These are phyloP conservation scores for Lentinus brumalis DNA, from an alignment of 768 basidiomycete species.

Conservation along the genomic window DNA sequence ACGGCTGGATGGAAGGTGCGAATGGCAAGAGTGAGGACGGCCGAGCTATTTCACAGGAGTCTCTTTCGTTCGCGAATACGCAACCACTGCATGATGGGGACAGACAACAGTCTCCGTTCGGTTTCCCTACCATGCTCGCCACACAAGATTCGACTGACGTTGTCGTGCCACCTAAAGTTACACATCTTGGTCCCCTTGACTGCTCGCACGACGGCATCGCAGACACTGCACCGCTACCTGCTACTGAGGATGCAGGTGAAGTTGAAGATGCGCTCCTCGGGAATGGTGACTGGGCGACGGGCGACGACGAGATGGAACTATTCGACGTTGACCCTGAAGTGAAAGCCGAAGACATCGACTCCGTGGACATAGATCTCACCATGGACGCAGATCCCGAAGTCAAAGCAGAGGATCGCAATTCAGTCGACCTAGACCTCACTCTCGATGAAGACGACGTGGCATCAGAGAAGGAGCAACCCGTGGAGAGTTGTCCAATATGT, in stretches of 20 bases:
- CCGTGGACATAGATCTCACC: slow-evolving; percentile 28
- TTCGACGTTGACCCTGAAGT: slow-evolving; percentile 32
- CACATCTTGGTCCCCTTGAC: not conserved
- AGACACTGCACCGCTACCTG: not conserved
- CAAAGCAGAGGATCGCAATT: too few species aligned
- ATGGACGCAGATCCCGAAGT: slow-evolving; percentile 10
- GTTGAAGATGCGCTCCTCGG: slow-evolving; percentile 8
- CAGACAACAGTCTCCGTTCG: slow-evolving; percentile 12
- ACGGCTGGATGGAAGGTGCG: not conserved
- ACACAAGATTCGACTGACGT: not conserved
- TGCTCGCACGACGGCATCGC: not conserved
- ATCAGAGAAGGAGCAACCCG: slow-evolving; percentile 5
- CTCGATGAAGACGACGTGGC: not conserved
- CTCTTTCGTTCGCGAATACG: not conserved
- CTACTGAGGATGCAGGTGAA: not conserved
- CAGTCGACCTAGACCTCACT: too few species aligned
- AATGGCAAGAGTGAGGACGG: slow-evolving; percentile 7
- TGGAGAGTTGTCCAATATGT: slow-evolving; percentile 35
- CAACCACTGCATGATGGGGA: not conserved
- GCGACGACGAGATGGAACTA: slow-evolving; percentile 65
- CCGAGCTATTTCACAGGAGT: not conserved
- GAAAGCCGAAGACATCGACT: slow-evolving; percentile 29
- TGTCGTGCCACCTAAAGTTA: not conserved
- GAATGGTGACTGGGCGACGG: slow-evolving; percentile 66
- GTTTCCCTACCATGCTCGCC: slow-evolving; percentile 11